phyloP scores from a whole-genome alignment of 2,329 filamentous ascomycete genomes.

The Sporothrix sp. region DNA sequence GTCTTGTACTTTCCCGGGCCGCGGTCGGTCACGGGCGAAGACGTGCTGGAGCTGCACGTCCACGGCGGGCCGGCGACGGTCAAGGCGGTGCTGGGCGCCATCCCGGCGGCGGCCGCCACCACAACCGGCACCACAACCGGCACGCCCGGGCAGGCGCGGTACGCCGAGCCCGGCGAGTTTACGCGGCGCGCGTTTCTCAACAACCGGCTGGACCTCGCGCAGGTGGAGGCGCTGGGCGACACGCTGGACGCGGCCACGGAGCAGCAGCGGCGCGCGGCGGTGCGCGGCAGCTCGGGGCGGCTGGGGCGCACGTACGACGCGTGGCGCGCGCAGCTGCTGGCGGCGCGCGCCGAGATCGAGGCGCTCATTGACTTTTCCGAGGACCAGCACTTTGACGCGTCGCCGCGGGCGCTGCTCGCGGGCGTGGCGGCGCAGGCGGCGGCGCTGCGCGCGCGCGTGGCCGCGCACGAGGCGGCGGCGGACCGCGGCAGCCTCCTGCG shows the following conservation, averaged over 20 bases:
- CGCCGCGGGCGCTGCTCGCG: slow-evolving; percentile 58
- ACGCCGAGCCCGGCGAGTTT: slow-evolving; percentile 92
- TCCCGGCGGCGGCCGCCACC: slow-evolving; percentile 44
- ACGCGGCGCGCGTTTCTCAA: slow-evolving; percentile 88
- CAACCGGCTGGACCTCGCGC: slow-evolving; percentile 71
- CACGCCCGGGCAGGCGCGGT: slow-evolving; percentile 32
- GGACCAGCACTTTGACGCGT: slow-evolving; percentile 93
- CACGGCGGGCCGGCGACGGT: slow-evolving; percentile 87
- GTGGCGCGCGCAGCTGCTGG: slow-evolving; percentile 69
- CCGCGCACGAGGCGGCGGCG: slow-evolving; percentile 62
- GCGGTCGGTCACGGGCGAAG: slow-evolving; percentile 80
- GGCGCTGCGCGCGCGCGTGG: slow-evolving; percentile 39
- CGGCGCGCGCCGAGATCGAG: slow-evolving; percentile 83
- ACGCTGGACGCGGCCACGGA: slow-evolving; percentile 67
- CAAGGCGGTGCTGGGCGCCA: slow-evolving; percentile 71
- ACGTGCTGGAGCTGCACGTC: slow-evolving; percentile 86
- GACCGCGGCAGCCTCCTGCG: slow-evolving; percentile 74
- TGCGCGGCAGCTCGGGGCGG: slow-evolving; percentile 62
- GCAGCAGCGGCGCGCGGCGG: slow-evolving; percentile 79
- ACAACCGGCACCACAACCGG: slow-evolving; percentile 4
- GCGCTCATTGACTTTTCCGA: slow-evolving; percentile 95
- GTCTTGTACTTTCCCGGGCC: slow-evolving; percentile 76
- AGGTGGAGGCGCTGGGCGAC: slow-evolving; percentile 61
- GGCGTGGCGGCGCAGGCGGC: slow-evolving; percentile 45
- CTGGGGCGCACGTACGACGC: slow-evolving; percentile 68